Evolutionary conservation across 1,139 yeast genomes (phyloP).

Genomic region (Hemisphaericaspora lyxosophila): DNA sequence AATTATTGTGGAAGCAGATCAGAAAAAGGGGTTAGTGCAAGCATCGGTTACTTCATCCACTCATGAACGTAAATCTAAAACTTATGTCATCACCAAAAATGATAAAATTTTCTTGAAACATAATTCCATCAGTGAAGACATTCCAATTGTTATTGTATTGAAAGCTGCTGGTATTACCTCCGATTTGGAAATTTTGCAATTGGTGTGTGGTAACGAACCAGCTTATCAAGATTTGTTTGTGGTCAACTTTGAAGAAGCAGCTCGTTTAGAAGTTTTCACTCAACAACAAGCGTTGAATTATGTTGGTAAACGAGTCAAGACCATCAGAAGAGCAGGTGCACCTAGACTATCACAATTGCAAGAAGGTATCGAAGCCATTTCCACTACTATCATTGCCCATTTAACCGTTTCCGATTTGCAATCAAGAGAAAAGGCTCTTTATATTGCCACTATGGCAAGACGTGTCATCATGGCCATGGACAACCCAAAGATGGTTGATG

Average conservation of each 20-base stretch:
- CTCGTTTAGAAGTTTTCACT: slow-evolving; percentile 80
- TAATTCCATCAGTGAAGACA: slow-evolving; percentile 91
- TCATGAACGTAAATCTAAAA: slow-evolving; percentile 95
- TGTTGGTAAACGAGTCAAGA: slow-evolving; percentile 87
- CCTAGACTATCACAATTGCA: slow-evolving; percentile 79
- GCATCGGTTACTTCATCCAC: slow-evolving; percentile 98
- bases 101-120: slow-evolving; percentile 89
- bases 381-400: slow-evolving; percentile 95
- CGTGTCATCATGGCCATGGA: slow-evolving; percentile 95
- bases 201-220: slow-evolving; percentile 89
- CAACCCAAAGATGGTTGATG: slow-evolving; percentile 93
- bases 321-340: slow-evolving; percentile 81
- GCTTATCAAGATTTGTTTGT: slow-evolving; percentile 89
- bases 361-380: slow-evolving; percentile 97
- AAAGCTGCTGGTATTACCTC: slow-evolving; percentile 96
- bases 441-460: slow-evolving; percentile 95
- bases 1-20: slow-evolving; percentile 96
- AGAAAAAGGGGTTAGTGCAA: slow-evolving; percentile 89
- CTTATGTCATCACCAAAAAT: slow-evolving; percentile 90
- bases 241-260: slow-evolving; percentile 91
- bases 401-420: slow-evolving; percentile 82
- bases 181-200: slow-evolving; percentile 88
- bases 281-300: slow-evolving; percentile 93
- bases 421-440: slow-evolving; percentile 90
- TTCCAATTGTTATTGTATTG: slow-evolving; percentile 88